Percentiles rank a stretch among this genome's conserved stretches.
Conservation (phyloP, 2,329 filamentous ascomycete genomes). For the Cylindrodendrum hubeiense region DNA sequence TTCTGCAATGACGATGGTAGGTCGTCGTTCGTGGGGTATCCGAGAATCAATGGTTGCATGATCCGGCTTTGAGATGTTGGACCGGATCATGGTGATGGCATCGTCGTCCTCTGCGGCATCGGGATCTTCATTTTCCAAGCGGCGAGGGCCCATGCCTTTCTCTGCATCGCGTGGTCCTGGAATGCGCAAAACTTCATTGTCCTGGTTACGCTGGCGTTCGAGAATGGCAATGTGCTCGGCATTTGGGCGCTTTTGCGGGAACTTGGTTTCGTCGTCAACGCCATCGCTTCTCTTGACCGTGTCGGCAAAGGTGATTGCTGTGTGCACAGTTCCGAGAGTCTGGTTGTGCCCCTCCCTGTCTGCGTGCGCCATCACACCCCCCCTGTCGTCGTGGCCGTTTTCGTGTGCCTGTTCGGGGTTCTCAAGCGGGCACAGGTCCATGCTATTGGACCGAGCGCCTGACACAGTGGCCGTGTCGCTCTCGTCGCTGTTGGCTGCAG, state of each 20-base stretch:
- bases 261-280: slow-evolving; percentile 61
- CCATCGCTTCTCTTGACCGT: slow-evolving; percentile 72
- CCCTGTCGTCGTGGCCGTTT: slow-evolving; percentile 18
- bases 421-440: slow-evolving; percentile 39
- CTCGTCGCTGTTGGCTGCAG: slow-evolving; percentile 49
- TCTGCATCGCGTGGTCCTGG: slow-evolving; percentile 94
- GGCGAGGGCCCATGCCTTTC: slow-evolving; percentile 77
- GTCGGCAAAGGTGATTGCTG: slow-evolving; percentile 75
- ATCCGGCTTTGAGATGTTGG: slow-evolving; percentile 44
- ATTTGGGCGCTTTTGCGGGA: slow-evolving; percentile 66
- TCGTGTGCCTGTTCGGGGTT: slow-evolving; percentile 32
- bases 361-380: slow-evolving; percentile 8
- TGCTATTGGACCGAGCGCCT: slow-evolving; percentile 43
- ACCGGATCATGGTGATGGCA: slow-evolving; percentile 42
- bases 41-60: slow-evolving; percentile 36
- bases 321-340: slow-evolving; percentile 30
- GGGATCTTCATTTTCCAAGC: slow-evolving; percentile 57
- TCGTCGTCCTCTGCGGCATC: slow-evolving; percentile 52
- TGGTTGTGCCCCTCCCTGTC: slow-evolving; percentile 23
- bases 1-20: slow-evolving; percentile 76
- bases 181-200: slow-evolving; percentile 84
- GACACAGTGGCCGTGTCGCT: slow-evolving; percentile 52
- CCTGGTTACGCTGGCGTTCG: slow-evolving; percentile 83
- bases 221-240: slow-evolving; percentile 91
- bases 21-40: slow-evolving; percentile 54